Base-by-base conservation (phyloP, 305 asterid species). In the Andrographis paniculata region DNA sequence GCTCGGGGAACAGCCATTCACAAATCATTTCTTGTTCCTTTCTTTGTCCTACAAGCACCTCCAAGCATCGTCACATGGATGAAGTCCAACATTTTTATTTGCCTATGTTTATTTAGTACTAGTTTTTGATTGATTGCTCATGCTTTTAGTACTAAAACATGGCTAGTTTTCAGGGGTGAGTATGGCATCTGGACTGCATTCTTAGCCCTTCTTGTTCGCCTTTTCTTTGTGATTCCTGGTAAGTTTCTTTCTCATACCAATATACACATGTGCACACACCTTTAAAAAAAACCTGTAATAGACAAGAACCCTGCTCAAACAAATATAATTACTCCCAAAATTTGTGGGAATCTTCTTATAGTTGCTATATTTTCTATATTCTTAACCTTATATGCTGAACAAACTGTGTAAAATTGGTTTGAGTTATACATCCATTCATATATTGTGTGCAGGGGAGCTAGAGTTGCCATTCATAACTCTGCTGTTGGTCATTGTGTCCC, bases 171-270 rank as follows among this genome's bases (percentile, higher is more conserved):
- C 84, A 91, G 99, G 80, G 84, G 95, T 23, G 94, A 91, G 67
- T 83, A 91, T 75, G 96, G 99, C 55, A 49, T 83, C 43, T 91
- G 99, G 99, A 61, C 85, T 63, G 99, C 96, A 52, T 86, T 91
- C 79, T 62, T 86, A 71, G 84, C 93, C 59, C 85, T 91, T 73
- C 73, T 91, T n/a, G 89, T 79, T 53, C 96, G 94, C 19, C 89
- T 91, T 27, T 91, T 91, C 80, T 86, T 78, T 77, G 60, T 14
- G 62, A 76, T 91, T 42, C 98, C 98, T 1, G 93, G 95, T 82
- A 66, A 19, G 63, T 46, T 50, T 17, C 38, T 47, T 53, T 43
- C 64, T 39, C 45, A 18, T 24, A 30, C 21, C 17, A 17, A 43
- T 52, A 10, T 27, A 6, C 5, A 0, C 9, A 37, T 0, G 12